Percentiles rank a stretch among this genome's conserved stretches.
phyloP scores from a whole-genome alignment of 805 yeast genomes.

The Kuraishia ogatae region DNA sequence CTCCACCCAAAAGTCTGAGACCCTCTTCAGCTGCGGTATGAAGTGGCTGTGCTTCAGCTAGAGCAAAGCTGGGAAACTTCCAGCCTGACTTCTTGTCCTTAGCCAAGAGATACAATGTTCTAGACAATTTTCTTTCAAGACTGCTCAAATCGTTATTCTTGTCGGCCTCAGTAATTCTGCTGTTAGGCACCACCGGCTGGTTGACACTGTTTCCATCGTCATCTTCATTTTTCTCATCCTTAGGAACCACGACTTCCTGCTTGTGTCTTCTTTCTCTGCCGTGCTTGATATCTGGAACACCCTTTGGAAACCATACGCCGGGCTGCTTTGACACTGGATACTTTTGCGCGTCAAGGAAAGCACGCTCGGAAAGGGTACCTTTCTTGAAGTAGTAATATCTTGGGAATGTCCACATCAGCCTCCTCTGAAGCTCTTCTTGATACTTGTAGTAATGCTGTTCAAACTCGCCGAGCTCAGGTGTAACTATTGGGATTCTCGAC shows the following conservation, averaged over 20 bases:
- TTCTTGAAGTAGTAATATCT: conserved; percentile 83
- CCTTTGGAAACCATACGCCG: conserved; percentile 72
- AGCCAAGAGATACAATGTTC: conserved; percentile 72
- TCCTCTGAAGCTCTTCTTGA: conserved; percentile 76
- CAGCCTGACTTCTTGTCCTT: conserved; percentile 40
- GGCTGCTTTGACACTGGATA: conserved; percentile 68
- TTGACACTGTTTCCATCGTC: conserved; percentile 40
- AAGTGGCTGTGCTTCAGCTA: conserved; percentile 41
- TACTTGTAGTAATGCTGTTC: conserved; percentile 73
- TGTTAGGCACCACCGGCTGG: conserved; percentile 58
- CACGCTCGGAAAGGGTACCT: conserved; percentile 84
- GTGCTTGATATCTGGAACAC: conserved; percentile 78
- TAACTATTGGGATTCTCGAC: conserved; percentile 77
- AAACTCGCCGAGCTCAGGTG: conserved; percentile 65
- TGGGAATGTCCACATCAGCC: conserved; percentile 98
- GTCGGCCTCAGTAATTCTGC: conserved; percentile 78
- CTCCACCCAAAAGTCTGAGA: conserved; percentile 64
- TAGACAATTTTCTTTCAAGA: conserved; percentile 69
- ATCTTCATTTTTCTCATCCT: conserved; percentile 28
- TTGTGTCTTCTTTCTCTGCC: conserved; percentile 82
- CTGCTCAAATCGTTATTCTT: conserved; percentile 47
- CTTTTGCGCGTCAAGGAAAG: conserved; percentile 64
- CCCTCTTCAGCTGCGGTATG: conserved; percentile 73
- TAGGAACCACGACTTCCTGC: conserved; percentile 73
- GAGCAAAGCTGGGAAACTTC: conserved; percentile 71